These are phyloP conservation scores for Ceratocystis diversiconidia DNA, from an alignment of 2,329 filamentous ascomycete species.

Conservation along the genomic window DNA sequence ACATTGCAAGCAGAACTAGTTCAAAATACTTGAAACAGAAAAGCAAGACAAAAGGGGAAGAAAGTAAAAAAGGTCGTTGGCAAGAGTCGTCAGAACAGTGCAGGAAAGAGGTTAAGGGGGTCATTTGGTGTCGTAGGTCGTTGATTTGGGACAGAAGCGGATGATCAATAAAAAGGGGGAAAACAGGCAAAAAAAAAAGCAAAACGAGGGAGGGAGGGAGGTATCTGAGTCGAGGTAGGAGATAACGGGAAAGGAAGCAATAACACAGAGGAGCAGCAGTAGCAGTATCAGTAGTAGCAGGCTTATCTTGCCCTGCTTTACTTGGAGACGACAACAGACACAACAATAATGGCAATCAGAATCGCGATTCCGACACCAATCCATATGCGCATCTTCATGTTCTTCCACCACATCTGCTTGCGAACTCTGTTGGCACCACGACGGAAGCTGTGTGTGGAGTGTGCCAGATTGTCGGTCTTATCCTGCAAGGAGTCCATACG, in stretches of 20 bases:
- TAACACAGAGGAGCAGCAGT: background rate
- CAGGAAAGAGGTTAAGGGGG: background rate
- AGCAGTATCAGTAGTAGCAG: background rate
- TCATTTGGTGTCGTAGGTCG: background rate
- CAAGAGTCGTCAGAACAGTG: slow-evolving; percentile 1
- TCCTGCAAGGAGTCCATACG: slow-evolving; percentile 77
- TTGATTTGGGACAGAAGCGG: background rate
- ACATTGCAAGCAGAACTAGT: background rate
- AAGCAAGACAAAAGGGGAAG: background rate
- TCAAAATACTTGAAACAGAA: background rate
- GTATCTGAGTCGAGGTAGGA: background rate
- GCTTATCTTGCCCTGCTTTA: too few species aligned
- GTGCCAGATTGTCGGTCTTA: slow-evolving; percentile 87
- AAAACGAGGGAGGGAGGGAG: background rate
- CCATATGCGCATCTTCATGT: slow-evolving; percentile 99
- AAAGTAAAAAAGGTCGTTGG: slow-evolving; percentile 4
- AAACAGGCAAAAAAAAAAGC: background rate
- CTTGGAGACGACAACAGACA: slow-evolving; percentile 46
- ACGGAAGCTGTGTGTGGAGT: slow-evolving; percentile 88
- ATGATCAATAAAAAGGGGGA: background rate
- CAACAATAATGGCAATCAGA: slow-evolving; percentile 83
- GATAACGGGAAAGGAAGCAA: background rate
- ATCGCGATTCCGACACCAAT: slow-evolving; percentile 82
- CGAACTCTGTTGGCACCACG: slow-evolving; percentile 90
- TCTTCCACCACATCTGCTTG: slow-evolving; percentile 99